These are phyloP conservation scores for Suillus sp. DNA, from an alignment of 768 basidiomycete genomes.

Conservation along the genomic window DNA sequence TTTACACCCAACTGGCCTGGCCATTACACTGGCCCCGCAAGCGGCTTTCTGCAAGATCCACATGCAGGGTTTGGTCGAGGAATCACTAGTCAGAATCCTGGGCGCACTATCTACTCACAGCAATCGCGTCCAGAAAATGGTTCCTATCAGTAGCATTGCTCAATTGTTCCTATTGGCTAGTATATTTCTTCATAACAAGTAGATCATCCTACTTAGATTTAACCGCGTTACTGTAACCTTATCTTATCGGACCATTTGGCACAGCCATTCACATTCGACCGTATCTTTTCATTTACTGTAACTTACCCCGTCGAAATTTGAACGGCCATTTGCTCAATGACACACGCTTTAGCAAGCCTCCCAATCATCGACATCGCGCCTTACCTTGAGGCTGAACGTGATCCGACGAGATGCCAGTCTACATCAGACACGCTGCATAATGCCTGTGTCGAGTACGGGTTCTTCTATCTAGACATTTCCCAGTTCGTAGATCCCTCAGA, in stretches of 20 bases:
- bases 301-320: no score
- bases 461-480: slow-evolving; percentile 85
- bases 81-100: slow-evolving; percentile 46
- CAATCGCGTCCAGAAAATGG: slow-evolving; percentile 39
- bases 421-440: slow-evolving; percentile 61
- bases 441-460: slow-evolving; percentile 79
- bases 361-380: slow-evolving; percentile 78
- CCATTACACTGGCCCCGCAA: slow-evolving; percentile 51
- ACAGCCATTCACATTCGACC: neutral
- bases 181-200: neutral
- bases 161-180: neutral
- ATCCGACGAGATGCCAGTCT: slow-evolving; percentile 36
- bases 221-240: neutral
- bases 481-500: slow-evolving; percentile 57
- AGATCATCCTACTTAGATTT: neutral
- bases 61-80: slow-evolving; percentile 40
- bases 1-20: slow-evolving; percentile 35
- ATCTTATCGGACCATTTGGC: neutral
- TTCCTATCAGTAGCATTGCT: slow-evolving; percentile 26
- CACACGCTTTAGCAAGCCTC: slow-evolving; percentile 32
- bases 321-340: neutral
- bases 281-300: neutral
- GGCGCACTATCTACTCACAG: slow-evolving; percentile 68
- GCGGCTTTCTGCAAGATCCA: slow-evolving; percentile 50
- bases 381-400: slow-evolving; percentile 49